These are phyloP conservation scores for Candida incommunis DNA, from an alignment of 805 yeast genomes.

Conservation along the genomic window DNA sequence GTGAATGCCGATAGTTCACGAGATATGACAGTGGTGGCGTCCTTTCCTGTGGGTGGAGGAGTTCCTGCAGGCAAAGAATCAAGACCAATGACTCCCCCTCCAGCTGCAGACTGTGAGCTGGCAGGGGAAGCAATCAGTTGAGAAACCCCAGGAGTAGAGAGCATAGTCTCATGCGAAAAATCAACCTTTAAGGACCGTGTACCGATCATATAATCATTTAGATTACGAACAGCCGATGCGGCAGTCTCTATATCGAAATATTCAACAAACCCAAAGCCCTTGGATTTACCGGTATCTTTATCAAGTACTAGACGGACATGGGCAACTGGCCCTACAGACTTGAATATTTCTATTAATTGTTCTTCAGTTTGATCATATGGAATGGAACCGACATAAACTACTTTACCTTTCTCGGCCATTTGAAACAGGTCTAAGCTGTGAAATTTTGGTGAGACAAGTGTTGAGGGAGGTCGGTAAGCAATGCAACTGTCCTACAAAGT, in stretches of 20 bases:
- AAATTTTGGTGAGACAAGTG: too few species aligned
- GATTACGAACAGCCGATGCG: slow-evolving; percentile 76
- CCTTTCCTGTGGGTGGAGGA: slow-evolving; percentile 23
- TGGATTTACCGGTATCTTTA: slow-evolving; percentile 76
- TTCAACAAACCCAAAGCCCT: slow-evolving; percentile 81
- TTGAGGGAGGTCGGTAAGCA: too few species aligned
- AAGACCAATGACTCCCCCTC: slow-evolving; percentile 10
- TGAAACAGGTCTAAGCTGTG: too few species aligned
- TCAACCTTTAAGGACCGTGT: slow-evolving; percentile 61
- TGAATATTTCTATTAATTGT: slow-evolving; percentile 75
- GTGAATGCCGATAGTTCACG: slow-evolving; percentile 32
- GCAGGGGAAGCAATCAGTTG: not conserved
- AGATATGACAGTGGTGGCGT: slow-evolving; percentile 31
- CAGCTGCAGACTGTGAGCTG: not conserved
- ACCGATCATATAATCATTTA: slow-evolving; percentile 68
- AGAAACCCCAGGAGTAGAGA: slow-evolving; percentile 6
- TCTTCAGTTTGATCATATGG: slow-evolving; percentile 93
- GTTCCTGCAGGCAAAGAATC: slow-evolving; percentile 46
- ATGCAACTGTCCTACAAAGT: too few species aligned
- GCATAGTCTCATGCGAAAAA: slow-evolving; percentile 40
- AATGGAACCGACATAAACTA: slow-evolving; percentile 70
- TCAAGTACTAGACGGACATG: slow-evolving; percentile 69
- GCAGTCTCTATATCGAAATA: slow-evolving; percentile 78
- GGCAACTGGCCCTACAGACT: slow-evolving; percentile 78
- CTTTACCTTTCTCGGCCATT: slow-evolving; percentile 10